Percentiles rank a stretch among this genome's conserved stretches.
phyloP scores from a whole-genome alignment of 2,329 filamentous ascomycete genomes.

The Annulohypoxylon truncatum region DNA sequence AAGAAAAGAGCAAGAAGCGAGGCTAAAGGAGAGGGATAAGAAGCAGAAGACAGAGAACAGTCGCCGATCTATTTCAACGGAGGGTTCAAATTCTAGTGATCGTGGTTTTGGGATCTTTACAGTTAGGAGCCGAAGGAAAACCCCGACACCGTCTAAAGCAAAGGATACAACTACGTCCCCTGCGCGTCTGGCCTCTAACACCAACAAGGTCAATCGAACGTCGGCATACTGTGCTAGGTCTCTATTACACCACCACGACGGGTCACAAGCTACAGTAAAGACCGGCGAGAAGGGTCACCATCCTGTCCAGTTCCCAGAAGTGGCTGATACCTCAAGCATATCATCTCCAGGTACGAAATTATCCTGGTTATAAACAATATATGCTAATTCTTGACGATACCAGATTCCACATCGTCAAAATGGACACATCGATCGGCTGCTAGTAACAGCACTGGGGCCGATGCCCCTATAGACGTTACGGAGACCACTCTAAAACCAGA shows the following conservation, averaged over 20 bases:
- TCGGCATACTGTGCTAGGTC: constrained; percentile 46
- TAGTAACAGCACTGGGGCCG: constrained; percentile 51
- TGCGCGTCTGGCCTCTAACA: constrained; percentile 12
- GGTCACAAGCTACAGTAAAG: constrained; percentile 38
- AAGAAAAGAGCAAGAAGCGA: constrained; percentile 59
- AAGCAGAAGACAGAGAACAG: constrained; percentile 45
- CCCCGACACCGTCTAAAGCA: constrained; percentile 38
- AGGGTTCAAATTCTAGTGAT: constrained; percentile 57
- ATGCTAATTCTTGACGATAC: constrained; percentile 33
- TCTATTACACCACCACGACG: constrained; percentile 41
- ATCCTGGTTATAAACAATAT: background rate
- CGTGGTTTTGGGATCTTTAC: constrained; percentile 59
- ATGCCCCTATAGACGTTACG: constrained; percentile 48
- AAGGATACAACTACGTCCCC: constrained; percentile 21
- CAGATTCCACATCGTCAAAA: constrained; percentile 60
- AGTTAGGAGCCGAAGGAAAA: constrained; percentile 54
- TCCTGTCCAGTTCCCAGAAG: constrained; percentile 39
- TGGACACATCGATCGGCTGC: constrained; percentile 55
- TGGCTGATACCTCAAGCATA: constrained; percentile 43
- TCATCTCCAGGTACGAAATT: constrained; percentile 52
- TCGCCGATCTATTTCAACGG: constrained; percentile 56
- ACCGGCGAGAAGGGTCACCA: constrained; percentile 30
- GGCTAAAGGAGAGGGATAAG: constrained; percentile 48
- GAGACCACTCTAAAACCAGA: constrained; percentile 48
- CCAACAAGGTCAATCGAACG: constrained; percentile 33